Evolutionary conservation across 192 early-diverging fungal genomes (phyloP), one percentile per base, ranked within the genome.

Genomic region (Hyaloraphidium curvatum): DNA sequence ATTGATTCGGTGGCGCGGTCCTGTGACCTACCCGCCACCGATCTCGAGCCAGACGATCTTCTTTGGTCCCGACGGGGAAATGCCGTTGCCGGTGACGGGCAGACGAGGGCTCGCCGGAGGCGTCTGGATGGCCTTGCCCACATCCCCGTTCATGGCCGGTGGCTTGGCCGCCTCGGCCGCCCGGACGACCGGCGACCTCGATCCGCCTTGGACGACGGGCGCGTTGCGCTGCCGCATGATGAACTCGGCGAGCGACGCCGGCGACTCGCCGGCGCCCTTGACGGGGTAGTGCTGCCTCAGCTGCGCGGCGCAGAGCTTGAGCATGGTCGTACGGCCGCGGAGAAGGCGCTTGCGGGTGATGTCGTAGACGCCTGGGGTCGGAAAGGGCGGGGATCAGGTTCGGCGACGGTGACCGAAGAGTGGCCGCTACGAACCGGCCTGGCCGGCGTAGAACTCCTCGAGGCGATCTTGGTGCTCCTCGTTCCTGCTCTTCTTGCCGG

Each of bases 251-350:
- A n/a, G n/a, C n/a, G n/a, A n/a, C n/a, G n/a, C n/a, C n/a, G n/a
- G n/a, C n/a, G n/a, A n/a, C n/a, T n/a, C n/a, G n/a, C n/a, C 54
- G 58, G 64, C 57, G 29, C 67, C 60, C 30, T 60, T 54, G 52
- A 56, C 56, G 1, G 70, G 70, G 58, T 70, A 72, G 37, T 59
- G 59, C 53, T 70, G 67, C 4, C 64, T 61, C 4, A 89, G 65
- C 56, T 89, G 82, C 17, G 84, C 86, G 17, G 83, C 83, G 40
- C 80, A 79, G n/a, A 87, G 69, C 26, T 75, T 75, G n/a, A 89
- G 69, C 80, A 85, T 86, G 29, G 80, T 83, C 53, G 58, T 73
- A 25, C 84, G 68, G 23, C 86, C 84, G 50, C 84, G 76, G 23
- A 89, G 65, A 39, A 89, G 63, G 31, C 76, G 56, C 13, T 67